A percentile compares a stretch with the other conserved stretches of the same genome.
Conservation (phyloP, 306 rosid genomes). For the Dryas alaskensis region DNA sequence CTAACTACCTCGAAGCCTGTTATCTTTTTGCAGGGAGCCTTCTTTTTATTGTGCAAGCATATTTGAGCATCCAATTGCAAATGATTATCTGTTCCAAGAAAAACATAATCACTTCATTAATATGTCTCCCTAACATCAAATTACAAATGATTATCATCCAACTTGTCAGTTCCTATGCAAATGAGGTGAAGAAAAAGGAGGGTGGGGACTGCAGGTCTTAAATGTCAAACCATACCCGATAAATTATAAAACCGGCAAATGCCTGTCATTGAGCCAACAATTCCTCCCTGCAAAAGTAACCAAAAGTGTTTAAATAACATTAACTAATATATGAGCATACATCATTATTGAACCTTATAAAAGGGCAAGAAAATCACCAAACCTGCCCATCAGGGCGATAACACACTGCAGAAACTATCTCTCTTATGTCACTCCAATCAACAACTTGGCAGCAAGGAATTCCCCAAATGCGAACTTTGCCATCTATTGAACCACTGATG, state of each 20-base stretch:
- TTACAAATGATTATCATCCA: no score
- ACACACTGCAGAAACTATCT: constrained; percentile 84
- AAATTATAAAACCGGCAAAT: constrained; percentile 67
- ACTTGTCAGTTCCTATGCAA: neutral
- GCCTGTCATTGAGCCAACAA: constrained; percentile 80
- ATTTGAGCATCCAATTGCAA: constrained; percentile 62
- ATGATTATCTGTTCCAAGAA: constrained; percentile 57
- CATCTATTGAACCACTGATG: constrained; percentile 96
- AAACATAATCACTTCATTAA: constrained; percentile 10
- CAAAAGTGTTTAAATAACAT: constrained; percentile 24
- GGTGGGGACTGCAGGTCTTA: neutral
- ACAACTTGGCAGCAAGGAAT: constrained; percentile 74
- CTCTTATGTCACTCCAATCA: constrained; percentile 75
- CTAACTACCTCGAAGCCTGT: constrained; percentile 76
- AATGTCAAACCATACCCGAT: constrained; percentile 54
- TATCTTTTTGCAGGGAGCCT: constrained; percentile 71
- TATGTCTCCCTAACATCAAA: neutral
- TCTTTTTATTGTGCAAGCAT: constrained; percentile 68
- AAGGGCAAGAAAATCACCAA: constrained; percentile 27
- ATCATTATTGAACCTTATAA: constrained; percentile 19
- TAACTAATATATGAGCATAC: constrained; percentile 1
- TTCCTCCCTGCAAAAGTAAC: constrained; percentile 62
- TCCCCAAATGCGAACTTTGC: constrained; percentile 95
- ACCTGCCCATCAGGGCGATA: constrained; percentile 96
- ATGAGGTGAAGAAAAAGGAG: constrained; percentile 22